Evolutionary conservation across 1,284 basidiomycete genomes (phyloP).

Genomic region (Leccinum laetum): DNA sequence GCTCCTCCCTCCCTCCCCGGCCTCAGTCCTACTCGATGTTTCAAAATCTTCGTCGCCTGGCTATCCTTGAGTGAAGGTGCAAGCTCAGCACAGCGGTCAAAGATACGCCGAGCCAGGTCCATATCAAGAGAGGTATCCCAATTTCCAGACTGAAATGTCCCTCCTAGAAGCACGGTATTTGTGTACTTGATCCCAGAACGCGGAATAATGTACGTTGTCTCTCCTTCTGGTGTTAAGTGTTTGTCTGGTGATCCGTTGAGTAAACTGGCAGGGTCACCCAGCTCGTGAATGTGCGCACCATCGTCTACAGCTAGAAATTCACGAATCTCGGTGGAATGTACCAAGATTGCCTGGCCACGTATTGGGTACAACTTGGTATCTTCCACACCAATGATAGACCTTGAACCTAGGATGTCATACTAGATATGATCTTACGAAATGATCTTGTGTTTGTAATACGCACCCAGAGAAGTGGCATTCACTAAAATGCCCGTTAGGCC

Average conservation of each 20-base stretch:
- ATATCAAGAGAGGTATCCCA: slow-evolving; percentile 52
- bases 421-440: neutral
- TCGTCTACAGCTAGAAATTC: slow-evolving; percentile 33
- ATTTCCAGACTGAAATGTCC: slow-evolving; percentile 48
- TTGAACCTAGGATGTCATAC: slow-evolving; percentile 41
- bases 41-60: slow-evolving; percentile 44
- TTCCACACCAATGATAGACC: slow-evolving; percentile 61
- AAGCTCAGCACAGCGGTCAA: slow-evolving; percentile 41
- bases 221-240: slow-evolving; percentile 14
- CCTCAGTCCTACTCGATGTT: slow-evolving; percentile 63
- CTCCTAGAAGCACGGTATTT: slow-evolving; percentile 51
- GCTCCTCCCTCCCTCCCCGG: slow-evolving; percentile 58
- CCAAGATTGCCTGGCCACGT: slow-evolving; percentile 71
- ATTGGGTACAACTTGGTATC: slow-evolving; percentile 59
- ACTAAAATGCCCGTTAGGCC: slow-evolving; percentile 40
- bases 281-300: slow-evolving; percentile 15
- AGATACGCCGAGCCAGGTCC: slow-evolving; percentile 42
- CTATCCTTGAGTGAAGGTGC: slow-evolving; percentile 38
- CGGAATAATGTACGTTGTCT: slow-evolving; percentile 54
- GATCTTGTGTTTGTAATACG: slow-evolving; percentile 8
- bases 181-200: slow-evolving; percentile 37
- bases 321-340: slow-evolving; percentile 49
- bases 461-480: slow-evolving; percentile 51
- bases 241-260: slow-evolving; percentile 16
- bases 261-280: neutral